Base-by-base conservation (phyloP, 2,329 filamentous ascomycete genomes). In the Pseudophaeomoniella oleicola region DNA sequence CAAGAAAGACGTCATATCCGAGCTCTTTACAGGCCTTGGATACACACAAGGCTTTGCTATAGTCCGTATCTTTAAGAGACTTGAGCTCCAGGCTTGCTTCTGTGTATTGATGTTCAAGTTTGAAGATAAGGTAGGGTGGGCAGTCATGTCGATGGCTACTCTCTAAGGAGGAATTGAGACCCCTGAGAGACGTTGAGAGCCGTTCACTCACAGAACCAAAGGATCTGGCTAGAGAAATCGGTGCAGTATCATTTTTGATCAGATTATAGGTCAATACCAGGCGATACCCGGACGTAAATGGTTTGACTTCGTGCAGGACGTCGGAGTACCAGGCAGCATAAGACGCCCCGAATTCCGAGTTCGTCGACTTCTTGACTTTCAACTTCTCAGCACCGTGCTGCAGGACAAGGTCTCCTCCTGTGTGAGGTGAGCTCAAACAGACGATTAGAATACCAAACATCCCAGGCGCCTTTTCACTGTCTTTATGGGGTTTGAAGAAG, bases 181-280 rank as follows among this genome's bases (percentile, higher is more conserved):
- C 10, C 13, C 12, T 6, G 9, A 16, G 14, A n/a, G 5, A 5
- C 33, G 13, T 12, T 35, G n/a, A 12, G 5, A 18, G 33, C 5
- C 13, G 9, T 9, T 5, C 14, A 13, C n/a, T 5, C 11, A 11
- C 5, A 18, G 15, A 17, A n/a, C 33, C 17, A 13, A 16, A 10
- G 16, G 4, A 18, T 4, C 19, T 13, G 13, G 22, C 10, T 10
- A 29, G 22, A 29, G 22, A 13, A 10, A 13, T 13, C 13, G 22
- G 22, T 10, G 22, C 13, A 34, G 37, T 32, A 11, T 37, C 36
- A 6, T 31, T 32, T 22, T 58, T 50, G 12, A 67, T 46, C 3
- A 75, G 57, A 44, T 72, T 72, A 50, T 71, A 75, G 0, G 62
- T 68, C 9, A 75, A 43, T 6, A 69, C 66, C 37, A 65, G 58